Evolutionary conservation across 306 rosid species (phyloP), one percentile per base, ranked within the genome.

Genomic region (Rosa lucieae): DNA sequence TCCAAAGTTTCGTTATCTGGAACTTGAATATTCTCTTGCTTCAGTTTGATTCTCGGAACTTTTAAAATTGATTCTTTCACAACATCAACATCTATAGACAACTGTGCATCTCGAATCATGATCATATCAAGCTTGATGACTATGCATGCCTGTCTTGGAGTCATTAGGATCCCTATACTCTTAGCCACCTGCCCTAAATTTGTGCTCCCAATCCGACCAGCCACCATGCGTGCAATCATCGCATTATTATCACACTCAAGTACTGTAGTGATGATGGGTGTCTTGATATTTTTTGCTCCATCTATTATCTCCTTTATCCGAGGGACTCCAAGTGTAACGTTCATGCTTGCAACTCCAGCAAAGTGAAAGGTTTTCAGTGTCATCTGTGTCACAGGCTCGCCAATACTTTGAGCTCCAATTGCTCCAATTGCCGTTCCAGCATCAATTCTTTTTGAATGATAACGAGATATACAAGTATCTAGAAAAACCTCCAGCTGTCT

Each of bases 311-410:
- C 98, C 83, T 89, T 94, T 78, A 92, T 89, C 71, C 98, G 97
- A 75, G 98, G 97, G 85, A 94, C 97, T 79, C 97, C 98, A 73
- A 87, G 97, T 26, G 97, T 94, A 78, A 92, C 85, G 49, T 94
- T 94, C 97, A 94, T 92, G 98, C 98, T 92, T 67, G 97, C 97
- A 89, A 92, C 97, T 85, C 98, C 97, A 79, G 98, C 98, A 82
- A 92, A 92, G 84, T 94, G 98, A 82, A 92, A 94, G 72, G 95
- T 94, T 88, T 92, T 94, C 74, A 94, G 75, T 61, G 97, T 92
- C 98, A 94, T 91, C 79, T 94, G 98, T 39, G 98, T 92, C 88
- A 97, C 98, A 71, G 98, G 98, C 61, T 94, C 98, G 72, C 98
- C 98, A 83, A 94, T 94, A 89, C 98, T 94, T 84, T 90, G 97